Conservation (phyloP, 177 flowering plant species). For the Vitis hybrid region DNA sequence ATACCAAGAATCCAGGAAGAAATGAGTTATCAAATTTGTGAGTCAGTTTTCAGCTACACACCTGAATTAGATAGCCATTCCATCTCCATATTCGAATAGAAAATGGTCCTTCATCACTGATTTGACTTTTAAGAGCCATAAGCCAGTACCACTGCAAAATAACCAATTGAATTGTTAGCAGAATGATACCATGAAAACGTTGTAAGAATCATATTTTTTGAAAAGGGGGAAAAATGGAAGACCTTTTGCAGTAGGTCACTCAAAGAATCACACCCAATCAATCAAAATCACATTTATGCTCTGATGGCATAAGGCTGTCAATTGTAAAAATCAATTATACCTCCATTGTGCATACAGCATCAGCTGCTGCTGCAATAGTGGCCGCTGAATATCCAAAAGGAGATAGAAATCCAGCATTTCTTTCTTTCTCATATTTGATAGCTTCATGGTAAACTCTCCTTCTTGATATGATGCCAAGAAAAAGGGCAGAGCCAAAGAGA, state of each 20-base stretch:
- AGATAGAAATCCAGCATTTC: constrained; percentile 75
- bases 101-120: constrained; percentile 27
- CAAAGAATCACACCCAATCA: neutral
- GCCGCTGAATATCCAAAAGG: constrained; percentile 83
- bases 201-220: neutral
- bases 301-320: neutral
- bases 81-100: constrained; percentile 76
- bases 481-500: constrained; percentile 70
- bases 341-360: constrained; percentile 76
- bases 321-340: constrained; percentile 26
- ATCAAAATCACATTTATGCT: neutral
- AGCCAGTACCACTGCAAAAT: constrained; percentile 83
- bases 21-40: constrained; percentile 1
- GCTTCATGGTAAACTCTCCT: constrained; percentile 80
- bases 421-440: constrained; percentile 72
- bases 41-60: constrained; percentile 19
- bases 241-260: neutral
- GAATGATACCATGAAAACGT: neutral
- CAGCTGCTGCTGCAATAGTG: constrained; percentile 63
- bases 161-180: constrained; percentile 5
- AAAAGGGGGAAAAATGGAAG: neutral
- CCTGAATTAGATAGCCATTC: constrained; percentile 80
- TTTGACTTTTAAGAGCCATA: constrained; percentile 55
- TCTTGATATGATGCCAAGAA: constrained; percentile 76
- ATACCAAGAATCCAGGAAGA: neutral